These are phyloP conservation scores for Cladosporium sphaerospermum DNA, from an alignment of 2,329 filamentous ascomycete genomes.

Conservation along the genomic window DNA sequence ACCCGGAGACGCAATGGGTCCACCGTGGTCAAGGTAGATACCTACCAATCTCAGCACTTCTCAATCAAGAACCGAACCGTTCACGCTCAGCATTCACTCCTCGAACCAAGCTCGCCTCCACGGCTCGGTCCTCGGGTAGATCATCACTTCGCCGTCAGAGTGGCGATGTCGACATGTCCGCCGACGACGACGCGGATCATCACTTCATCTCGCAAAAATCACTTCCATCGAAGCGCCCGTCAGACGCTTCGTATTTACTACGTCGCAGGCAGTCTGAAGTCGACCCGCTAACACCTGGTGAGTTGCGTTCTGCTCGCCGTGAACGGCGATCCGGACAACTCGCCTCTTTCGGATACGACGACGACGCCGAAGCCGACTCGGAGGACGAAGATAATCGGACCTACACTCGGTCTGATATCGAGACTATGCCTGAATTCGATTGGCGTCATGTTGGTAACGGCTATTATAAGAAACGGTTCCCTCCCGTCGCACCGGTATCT, in stretches of 20 bases:
- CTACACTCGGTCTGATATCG: constrained; percentile 16
- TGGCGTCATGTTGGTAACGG: constrained; percentile 22
- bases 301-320: constrained; percentile 12
- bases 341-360: constrained; percentile 2
- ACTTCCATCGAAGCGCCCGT: not conserved
- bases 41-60: constrained; percentile 15
- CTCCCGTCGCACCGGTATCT: not conserved
- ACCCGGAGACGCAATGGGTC: constrained; percentile 28
- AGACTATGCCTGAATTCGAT: constrained; percentile 14
- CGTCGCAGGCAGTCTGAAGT: constrained; percentile 7
- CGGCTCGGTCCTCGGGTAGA: constrained; percentile 3
- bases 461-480: constrained; percentile 18
- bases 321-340: constrained; percentile 13
- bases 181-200: constrained; percentile 1
- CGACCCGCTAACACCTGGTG: constrained; percentile 7
- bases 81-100: not conserved
- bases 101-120: not conserved
- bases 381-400: constrained; percentile 11
- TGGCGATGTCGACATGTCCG: constrained; percentile 1
- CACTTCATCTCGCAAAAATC: not conserved
- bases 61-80: not conserved
- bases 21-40: constrained; percentile 31
- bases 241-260: constrained; percentile 8
- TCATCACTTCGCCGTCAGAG: constrained; percentile 7
- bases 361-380: constrained; percentile 5